phyloP scores from a whole-genome alignment of 208 protist species.

The Leishmania amazonensis region DNA sequence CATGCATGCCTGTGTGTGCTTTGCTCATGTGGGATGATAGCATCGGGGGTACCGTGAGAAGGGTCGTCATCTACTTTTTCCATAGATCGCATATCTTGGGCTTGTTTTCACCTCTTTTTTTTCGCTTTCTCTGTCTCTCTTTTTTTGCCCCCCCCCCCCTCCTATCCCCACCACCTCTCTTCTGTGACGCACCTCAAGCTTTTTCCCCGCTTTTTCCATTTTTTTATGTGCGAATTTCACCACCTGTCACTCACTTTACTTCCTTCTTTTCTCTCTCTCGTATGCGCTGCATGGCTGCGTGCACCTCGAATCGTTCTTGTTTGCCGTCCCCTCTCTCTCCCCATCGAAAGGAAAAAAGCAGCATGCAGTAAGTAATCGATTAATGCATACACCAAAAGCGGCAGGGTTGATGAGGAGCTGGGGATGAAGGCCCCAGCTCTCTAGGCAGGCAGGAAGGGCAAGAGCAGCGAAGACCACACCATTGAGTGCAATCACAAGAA shows the following conservation, averaged over 20 bases:
- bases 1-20: background rate
- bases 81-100: constrained; percentile 4
- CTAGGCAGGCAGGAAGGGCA: background rate
- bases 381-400: background rate
- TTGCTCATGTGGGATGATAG: background rate
- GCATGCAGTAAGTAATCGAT: background rate
- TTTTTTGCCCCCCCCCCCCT: background rate
- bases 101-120: background rate
- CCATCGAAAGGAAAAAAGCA: background rate
- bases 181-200: background rate
- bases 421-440: background rate
- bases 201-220: background rate
- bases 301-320: background rate
- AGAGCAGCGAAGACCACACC: background rate
- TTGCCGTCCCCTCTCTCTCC: background rate
- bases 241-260: background rate
- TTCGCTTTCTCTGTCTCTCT: background rate
- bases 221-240: constrained; percentile 1
- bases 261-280: background rate
- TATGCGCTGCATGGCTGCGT: background rate
- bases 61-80: background rate
- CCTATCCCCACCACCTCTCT: background rate
- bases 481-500: background rate
- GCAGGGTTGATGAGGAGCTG: background rate
- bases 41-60: background rate